Percentiles rank a stretch among this genome's conserved stretches.
phyloP scores from a whole-genome alignment of 1,139 yeast genomes.

The Suhomyces guaymorum region DNA sequence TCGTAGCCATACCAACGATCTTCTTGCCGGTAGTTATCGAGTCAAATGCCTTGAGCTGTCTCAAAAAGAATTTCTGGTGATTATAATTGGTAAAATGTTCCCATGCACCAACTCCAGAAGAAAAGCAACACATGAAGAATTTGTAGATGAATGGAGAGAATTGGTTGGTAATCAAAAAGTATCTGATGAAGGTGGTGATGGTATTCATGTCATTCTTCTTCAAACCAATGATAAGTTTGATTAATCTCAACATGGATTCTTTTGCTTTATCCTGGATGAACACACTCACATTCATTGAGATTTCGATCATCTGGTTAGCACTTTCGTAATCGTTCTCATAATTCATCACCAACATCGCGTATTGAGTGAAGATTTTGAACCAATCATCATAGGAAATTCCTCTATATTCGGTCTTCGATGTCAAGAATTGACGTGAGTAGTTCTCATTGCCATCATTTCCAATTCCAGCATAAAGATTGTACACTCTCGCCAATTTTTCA shows the following conservation, averaged over 20 bases:
- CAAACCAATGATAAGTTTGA: conserved; percentile 65
- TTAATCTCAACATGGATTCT: conserved; percentile 60
- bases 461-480: conserved; percentile 66
- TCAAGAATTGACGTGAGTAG: conserved; percentile 38
- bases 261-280: conserved; percentile 61
- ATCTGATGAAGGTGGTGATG: conserved; percentile 57
- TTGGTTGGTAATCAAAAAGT: conserved; percentile 65
- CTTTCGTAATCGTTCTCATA: conserved; percentile 61
- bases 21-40: conserved; percentile 52
- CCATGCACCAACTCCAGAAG: conserved; percentile 60
- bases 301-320: conserved; percentile 68
- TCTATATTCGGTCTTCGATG: conserved; percentile 58
- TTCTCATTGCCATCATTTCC: conserved; percentile 30
- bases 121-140: conserved; percentile 65
- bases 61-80: conserved; percentile 83
- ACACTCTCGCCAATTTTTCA: conserved; percentile 67
- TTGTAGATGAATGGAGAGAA: conserved; percentile 71
- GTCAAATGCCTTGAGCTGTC: conserved; percentile 89
- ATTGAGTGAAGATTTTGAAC: conserved; percentile 82
- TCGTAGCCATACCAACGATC: conserved; percentile 78
- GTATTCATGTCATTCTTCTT: conserved; percentile 51
- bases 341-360: conserved; percentile 64
- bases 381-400: conserved; percentile 78
- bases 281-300: conserved; percentile 75
- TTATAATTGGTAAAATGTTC: conserved; percentile 71